Evolutionary conservation across 2,329 filamentous ascomycete species (phyloP).

Genomic region (Intubia oerlemansii): DNA sequence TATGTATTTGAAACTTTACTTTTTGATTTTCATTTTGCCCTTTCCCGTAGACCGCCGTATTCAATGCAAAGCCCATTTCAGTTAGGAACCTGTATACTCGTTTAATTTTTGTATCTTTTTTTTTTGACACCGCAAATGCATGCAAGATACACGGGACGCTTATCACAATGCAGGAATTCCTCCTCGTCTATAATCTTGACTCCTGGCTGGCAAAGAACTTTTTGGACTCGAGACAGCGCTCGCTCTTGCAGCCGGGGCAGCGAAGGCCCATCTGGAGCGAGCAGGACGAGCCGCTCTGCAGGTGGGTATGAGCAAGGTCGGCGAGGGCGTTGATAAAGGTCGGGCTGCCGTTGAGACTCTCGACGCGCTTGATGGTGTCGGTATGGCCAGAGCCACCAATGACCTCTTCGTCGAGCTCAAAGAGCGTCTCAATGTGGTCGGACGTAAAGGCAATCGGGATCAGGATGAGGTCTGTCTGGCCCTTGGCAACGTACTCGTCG

Average conservation of each 20-base stretch:
- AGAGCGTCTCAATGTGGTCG: constrained; percentile 97
- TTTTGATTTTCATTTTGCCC: too few species aligned
- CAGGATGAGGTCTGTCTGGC: constrained; percentile 74
- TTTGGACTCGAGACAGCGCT: constrained; percentile 62
- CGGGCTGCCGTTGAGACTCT: constrained; percentile 77
- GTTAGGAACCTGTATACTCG: too few species aligned
- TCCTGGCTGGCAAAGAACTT: constrained; percentile 31
- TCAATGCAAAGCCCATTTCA: too few species aligned
- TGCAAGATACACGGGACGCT: neutral
- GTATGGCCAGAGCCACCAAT: constrained; percentile 66
- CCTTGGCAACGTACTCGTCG: constrained; percentile 71
- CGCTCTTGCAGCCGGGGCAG: constrained; percentile 84
- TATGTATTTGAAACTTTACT: too few species aligned
- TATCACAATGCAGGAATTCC: too few species aligned
- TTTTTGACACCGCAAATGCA: neutral
- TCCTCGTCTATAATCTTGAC: neutral
- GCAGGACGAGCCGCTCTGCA: constrained; percentile 45
- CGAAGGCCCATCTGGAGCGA: constrained; percentile 74
- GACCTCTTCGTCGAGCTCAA: constrained; percentile 83
- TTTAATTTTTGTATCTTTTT: neutral
- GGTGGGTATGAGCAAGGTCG: constrained; percentile 63
- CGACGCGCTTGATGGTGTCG: constrained; percentile 70
- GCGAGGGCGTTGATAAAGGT: constrained; percentile 83
- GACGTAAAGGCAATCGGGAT: constrained; percentile 96
- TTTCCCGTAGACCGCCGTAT: too few species aligned